A percentile compares a stretch with the other conserved stretches of the same genome.
Evolutionary conservation across 345 rosid genomes (phyloP).

Genomic region (Lepidium sativum): DNA sequence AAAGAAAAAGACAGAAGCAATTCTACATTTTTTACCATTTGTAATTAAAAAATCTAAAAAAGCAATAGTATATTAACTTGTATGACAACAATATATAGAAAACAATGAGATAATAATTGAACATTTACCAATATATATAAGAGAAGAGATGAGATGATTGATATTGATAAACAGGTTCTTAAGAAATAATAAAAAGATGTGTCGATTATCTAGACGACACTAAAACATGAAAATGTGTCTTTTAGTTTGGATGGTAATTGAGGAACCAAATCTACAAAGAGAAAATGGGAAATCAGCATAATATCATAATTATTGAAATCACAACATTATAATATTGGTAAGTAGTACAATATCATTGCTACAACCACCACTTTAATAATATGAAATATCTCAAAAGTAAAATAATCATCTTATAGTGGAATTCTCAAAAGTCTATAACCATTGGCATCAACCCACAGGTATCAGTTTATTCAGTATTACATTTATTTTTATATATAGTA

Average conservation of each 20-base stretch:
- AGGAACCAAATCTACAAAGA: slow-evolving; percentile 13
- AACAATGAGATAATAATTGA: neutral
- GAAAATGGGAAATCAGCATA: slow-evolving; percentile 15
- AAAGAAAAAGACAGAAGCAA: neutral
- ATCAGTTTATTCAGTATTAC: neutral
- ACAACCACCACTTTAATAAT: neutral
- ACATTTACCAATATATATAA: neutral
- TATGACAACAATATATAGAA: too few species aligned
- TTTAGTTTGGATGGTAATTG: slow-evolving; percentile 13
- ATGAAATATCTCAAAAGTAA: neutral
- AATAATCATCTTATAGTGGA: slow-evolving; percentile 16
- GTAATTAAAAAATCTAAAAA: too few species aligned
- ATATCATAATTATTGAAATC: slow-evolving; percentile 20
- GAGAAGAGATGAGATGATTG: neutral
- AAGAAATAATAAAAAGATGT: neutral
- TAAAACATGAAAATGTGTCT: slow-evolving; percentile 6
- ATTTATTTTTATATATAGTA: neutral
- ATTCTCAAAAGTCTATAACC: neutral
- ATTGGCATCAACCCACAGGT: slow-evolving; percentile 3
- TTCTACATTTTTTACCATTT: too few species aligned
- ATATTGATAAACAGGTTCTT: neutral
- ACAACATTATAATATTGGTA: neutral
- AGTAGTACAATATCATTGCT: slow-evolving; percentile 11
- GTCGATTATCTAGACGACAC: neutral
- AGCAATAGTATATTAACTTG: too few species aligned